Evolutionary conservation across 2,329 filamentous ascomycete genomes (phyloP).

Genomic region (Hypoxylon sp.): DNA sequence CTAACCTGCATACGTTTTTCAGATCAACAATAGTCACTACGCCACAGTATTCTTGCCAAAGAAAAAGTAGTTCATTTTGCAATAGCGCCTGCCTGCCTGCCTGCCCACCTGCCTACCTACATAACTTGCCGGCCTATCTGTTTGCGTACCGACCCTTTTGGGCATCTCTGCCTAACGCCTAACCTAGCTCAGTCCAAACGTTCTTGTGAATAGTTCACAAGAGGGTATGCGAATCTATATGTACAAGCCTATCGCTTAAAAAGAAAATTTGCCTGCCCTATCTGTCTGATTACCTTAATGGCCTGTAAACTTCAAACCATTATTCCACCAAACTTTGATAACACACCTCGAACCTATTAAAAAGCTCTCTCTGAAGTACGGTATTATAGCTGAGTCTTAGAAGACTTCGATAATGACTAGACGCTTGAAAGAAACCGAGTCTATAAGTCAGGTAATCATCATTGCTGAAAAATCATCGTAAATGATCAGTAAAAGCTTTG

Average conservation of each 20-base stretch:
- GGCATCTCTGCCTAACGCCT: conserved; percentile 30
- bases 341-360: neutral
- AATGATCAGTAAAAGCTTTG: conserved; percentile 59
- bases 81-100: neutral
- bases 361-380: neutral
- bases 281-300: conserved; percentile 1
- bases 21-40: conserved; percentile 19
- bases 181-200: conserved; percentile 17
- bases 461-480: neutral
- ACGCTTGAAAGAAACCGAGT: neutral
- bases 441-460: neutral
- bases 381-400: neutral
- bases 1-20: conserved; percentile 27
- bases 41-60: conserved; percentile 8
- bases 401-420: neutral
- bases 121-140: conserved; percentile 6
- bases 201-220: conserved; percentile 10
- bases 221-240: conserved; percentile 31
- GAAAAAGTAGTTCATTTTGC: conserved; percentile 13
- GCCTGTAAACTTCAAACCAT: neutral
- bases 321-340: neutral
- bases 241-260: conserved; percentile 16
- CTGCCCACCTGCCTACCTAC: neutral
- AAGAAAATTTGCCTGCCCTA: conserved; percentile 10
- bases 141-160: conserved; percentile 23